Conservation (phyloP, 169 alveolate species). For the Plasmodium gallinaceum region DNA sequence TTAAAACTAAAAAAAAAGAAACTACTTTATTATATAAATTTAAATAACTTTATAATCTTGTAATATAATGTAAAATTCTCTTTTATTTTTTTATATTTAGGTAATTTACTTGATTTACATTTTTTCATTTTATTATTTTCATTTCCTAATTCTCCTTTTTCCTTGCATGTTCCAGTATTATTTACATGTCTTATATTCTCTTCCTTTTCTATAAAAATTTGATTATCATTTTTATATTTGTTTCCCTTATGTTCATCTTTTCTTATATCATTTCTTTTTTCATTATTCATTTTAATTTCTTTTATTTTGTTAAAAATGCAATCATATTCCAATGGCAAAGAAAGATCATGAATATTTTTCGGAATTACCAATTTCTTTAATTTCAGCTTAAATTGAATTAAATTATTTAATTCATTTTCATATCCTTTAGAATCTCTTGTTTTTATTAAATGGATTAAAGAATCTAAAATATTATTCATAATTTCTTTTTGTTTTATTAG, state of each 20-base stretch:
- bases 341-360: neutral
- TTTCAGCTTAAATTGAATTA: conserved; percentile 29
- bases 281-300: conserved; percentile 7
- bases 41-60: neutral
- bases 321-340: conserved; percentile 16
- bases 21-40: neutral
- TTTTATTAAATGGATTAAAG: conserved; percentile 28
- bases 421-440: conserved; percentile 1
- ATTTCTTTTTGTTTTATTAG: conserved; percentile 51
- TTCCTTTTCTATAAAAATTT: no score
- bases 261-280: neutral
- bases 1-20: neutral
- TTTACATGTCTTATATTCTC: no score
- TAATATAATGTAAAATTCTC: no score
- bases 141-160: neutral
- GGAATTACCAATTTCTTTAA: conserved; percentile 25
- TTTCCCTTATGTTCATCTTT: neutral
- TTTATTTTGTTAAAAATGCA: conserved; percentile 28
- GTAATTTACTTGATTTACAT: no score
- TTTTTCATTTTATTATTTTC: neutral
- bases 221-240: neutral
- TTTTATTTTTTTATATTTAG: no score
- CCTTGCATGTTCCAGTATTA: neutral
- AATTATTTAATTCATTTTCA: conserved; percentile 28
- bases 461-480: conserved; percentile 47